Base-by-base conservation (phyloP, 768 basidiomycete genomes). In the Amylocystis lapponica region DNA sequence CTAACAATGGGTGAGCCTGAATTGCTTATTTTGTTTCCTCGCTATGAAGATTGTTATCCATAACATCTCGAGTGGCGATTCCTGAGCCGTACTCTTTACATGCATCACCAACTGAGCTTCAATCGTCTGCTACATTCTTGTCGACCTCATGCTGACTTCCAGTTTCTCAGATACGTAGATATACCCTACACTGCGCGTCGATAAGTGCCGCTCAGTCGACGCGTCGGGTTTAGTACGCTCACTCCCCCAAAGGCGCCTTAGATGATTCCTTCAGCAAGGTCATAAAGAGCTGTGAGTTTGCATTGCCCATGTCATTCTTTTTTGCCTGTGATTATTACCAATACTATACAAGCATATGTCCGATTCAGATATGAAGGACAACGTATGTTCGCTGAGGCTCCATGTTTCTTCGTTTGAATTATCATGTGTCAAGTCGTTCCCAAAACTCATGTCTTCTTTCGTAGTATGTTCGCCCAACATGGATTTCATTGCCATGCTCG, bases 1-100 rank as follows among this genome's bases (percentile, higher is more conserved):
- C n/a, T n/a, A n/a, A n/a, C 14, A 5, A 29, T 46, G 42, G 58
- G 73, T 74, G 61, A 69, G 71, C 51, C 14, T 27, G 6, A 27
- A 20, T 51, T 33, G 34, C 40, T 34, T n/a, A 34, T 3, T 20
- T 39, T 23, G 22, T 27, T 27, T 19, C 27, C 16, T 60, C 56
- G 63, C 59, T 6, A 63, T 74, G 81, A 83, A 78, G 82, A 84
- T 80, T 74, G 51, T 63, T 70, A 47, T 79, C 79, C 79, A 80
- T 79, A 61, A 57, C 53, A 56, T 66, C 57, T 78, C 81, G 83
- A 81, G 69, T 61, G 81, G 81, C 78, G 83, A 85, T 51, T 68
- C 66, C 76, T 83, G 81, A 83, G 71, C 82, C 82, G 61, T 63
- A 64, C 81, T 84, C 81, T 69, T 59, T 79, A 83, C 82, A 84